Evolutionary conservation across 257 asterid species (phyloP), one percentile per base, ranked within the genome.

Genomic region (Sherardia arvensis): DNA sequence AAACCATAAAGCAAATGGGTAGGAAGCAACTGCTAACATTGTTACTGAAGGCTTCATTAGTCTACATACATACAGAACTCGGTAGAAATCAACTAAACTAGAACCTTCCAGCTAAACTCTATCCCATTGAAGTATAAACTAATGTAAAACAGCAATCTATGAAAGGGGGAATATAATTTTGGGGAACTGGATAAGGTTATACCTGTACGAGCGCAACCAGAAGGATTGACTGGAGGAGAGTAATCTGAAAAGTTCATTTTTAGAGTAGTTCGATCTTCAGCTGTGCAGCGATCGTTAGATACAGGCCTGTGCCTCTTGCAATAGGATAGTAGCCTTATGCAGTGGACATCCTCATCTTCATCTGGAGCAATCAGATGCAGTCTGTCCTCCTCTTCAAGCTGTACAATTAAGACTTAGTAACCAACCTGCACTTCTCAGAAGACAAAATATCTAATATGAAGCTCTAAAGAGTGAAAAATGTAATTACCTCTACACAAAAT

Each of bases 121-220:
- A 33, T 27, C 48, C 27, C 26, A 30, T 22, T 55, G 21, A 25
- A 55, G 36, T 14, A 55, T 8, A n/a, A 5, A 43, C n/a, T 23
- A 54, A 25, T 12, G 59, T 5, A 25, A 25, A 26, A 55, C 61
- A 55, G 61, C 29, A 7, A 26, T 25, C 9, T 30, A 55, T 55
- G 30, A 27, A 4, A 0, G 5, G 32, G 61, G 36, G 21, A 1
- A 25, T 25, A 3, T 21, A 9, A 11, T 10, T 11, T 23, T 26
- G 30, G 28, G 26, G 34, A 74, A 53, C 54, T 38, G 73, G 65
- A 76, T 66, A 61, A 30, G 51, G 59, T 21, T 65, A 43, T 71
- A 93, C 99, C 97, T 66, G 86, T 75, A 65, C 99, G 99, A 76
- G 99, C 94, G 68, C 94, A 87, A 53, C 99, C 97, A 73, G 91